Evolutionary conservation across 176 grass and related monocot genomes (phyloP).

Genomic region (Ananas comosus): DNA sequence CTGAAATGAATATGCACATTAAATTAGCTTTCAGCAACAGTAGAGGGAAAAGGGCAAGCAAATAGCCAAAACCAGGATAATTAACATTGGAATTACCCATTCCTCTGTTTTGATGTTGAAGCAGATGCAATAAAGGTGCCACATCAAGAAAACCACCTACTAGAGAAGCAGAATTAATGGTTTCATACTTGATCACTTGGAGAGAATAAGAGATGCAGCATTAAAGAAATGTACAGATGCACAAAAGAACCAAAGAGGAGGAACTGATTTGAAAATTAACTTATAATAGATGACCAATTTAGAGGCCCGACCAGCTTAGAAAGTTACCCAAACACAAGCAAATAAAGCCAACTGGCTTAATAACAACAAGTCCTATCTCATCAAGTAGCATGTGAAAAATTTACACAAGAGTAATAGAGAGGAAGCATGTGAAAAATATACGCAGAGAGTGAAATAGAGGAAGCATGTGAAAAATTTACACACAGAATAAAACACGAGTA

Average conservation of each 20-base stretch:
- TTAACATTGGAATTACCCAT: conserved; percentile 66
- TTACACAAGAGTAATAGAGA: too few species aligned
- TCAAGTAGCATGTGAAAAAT: too few species aligned
- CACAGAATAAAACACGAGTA: too few species aligned
- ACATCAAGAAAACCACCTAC: conserved; percentile 73
- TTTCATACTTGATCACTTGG: neutral
- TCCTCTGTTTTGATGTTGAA: conserved; percentile 95
- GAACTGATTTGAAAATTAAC: neutral
- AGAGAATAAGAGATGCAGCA: neutral
- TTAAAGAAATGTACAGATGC: neutral
- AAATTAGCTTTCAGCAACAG: conserved; percentile 39
- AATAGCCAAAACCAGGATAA: conserved; percentile 56
- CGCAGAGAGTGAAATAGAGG: too few species aligned
- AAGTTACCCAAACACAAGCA: neutral
- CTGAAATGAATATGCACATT: conserved; percentile 57
- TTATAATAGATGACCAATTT: neutral
- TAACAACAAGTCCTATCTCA: neutral
- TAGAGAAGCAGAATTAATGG: conserved; percentile 4
- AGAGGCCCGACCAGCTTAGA: neutral
- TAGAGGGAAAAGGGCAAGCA: conserved; percentile 42
- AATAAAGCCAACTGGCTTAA: neutral
- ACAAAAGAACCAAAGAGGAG: neutral
- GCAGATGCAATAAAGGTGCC: conserved; percentile 91
- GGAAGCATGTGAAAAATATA: too few species aligned
- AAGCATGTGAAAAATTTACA: too few species aligned